Evolutionary conservation across 257 asterid species (phyloP).

Genomic region (Phtheirospermum japonicum): DNA sequence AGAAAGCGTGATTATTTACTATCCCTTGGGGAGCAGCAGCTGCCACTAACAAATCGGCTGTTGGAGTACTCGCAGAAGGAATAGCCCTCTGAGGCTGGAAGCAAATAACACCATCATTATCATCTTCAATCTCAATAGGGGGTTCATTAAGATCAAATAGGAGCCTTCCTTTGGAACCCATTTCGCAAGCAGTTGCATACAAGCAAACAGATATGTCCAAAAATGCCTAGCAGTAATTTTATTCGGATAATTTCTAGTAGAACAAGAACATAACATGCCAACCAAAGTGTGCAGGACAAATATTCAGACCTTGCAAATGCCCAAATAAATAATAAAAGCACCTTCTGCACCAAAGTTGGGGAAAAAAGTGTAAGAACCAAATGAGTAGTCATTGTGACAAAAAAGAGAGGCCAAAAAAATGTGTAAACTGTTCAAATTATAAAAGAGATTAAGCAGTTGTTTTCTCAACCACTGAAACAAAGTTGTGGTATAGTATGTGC

Average conservation of each 20-base stretch:
- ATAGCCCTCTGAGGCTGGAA: conserved; percentile 90
- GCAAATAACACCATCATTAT: conserved; percentile 53
- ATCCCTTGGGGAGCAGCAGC: conserved; percentile 71
- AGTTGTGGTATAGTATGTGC: conserved; percentile 7
- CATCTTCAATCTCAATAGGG: conserved; percentile 79
- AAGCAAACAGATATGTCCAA: conserved; percentile 45
- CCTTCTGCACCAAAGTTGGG: conserved; percentile 38
- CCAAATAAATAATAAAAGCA: conserved; percentile 30
- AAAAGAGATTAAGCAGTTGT: neutral
- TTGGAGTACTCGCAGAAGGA: conserved; percentile 72
- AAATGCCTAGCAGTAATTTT: conserved; percentile 37
- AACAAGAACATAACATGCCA: conserved; percentile 56
- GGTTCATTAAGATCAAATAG: conserved; percentile 97
- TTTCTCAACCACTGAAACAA: conserved; percentile 17
- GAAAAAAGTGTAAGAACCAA: conserved; percentile 32
- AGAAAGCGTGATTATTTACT: conserved; percentile 83
- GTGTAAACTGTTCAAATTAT: neutral
- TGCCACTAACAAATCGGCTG: conserved; percentile 57
- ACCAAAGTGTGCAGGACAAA: conserved; percentile 37
- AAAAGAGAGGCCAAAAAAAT: conserved; percentile 14
- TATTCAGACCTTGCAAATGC: conserved; percentile 36
- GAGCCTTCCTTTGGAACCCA: conserved; percentile 94
- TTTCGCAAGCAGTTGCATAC: conserved; percentile 66
- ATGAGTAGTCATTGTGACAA: neutral
- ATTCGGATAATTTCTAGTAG: conserved; percentile 40